phyloP scores from a whole-genome alignment of 306 rosid species.

The Purshia tridentata region DNA sequence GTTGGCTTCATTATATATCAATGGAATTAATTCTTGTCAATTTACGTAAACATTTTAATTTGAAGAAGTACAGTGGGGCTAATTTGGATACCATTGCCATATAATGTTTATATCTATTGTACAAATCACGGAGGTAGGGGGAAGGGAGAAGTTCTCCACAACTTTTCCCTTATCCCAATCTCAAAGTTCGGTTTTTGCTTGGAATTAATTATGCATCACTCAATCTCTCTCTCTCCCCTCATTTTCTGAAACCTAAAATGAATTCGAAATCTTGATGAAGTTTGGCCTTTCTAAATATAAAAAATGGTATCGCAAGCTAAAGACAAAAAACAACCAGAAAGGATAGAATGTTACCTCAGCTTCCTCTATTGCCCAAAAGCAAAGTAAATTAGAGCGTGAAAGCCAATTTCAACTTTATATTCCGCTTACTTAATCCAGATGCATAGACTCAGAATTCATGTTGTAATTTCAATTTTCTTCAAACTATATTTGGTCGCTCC shows the following conservation, averaged over 20 bases:
- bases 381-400: no score
- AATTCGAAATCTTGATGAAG: neutral
- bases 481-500: no score
- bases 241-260: neutral
- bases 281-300: no score
- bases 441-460: no score
- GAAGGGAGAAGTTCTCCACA: neutral
- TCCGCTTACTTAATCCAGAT: no score
- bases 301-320: neutral
- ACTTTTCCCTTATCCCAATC: neutral
- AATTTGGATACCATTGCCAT: neutral
- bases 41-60: neutral
- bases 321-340: neutral
- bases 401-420: no score
- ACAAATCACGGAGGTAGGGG: neutral
- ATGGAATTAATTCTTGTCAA: neutral
- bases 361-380: no score
- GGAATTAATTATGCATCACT: neutral
- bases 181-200: neutral
- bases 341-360: neutral
- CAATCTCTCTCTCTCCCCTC: neutral
- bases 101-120: neutral
- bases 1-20: neutral
- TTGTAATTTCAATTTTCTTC: no score
- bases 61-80: neutral